Evolutionary conservation across 106 monocot species (phyloP), one percentile per base, ranked within the genome.

Genomic region (Dendrobium nobile): DNA sequence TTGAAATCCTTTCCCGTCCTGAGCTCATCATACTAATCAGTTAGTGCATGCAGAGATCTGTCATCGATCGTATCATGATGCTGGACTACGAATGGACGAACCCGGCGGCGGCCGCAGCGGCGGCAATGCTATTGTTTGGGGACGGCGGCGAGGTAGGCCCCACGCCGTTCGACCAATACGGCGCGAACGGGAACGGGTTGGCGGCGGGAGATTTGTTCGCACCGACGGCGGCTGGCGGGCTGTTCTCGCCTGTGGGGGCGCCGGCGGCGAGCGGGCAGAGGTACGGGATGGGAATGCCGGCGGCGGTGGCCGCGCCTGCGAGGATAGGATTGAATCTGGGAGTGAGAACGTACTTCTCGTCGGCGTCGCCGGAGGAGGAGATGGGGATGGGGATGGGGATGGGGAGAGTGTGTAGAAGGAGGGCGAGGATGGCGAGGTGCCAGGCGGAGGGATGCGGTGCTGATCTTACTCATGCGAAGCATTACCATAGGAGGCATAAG

Each of bases 401-500:
- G 26, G 22, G 75, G 44, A 77, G 88, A 40, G 81, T 73, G 37
- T 40, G 85, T 61, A 76, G 85, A 41, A 40, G 88, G 79, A 26
- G 88, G 82, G 42, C 79, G 10, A 47, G 81, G 61, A 77, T 75
- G 22, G 84, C 91, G 1, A 80, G 84, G 68, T 96, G 96, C 79
- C 96, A 96, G 80, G 96, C 87, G 9, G 96, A 96, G 59, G 85
- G 85, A 4, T 96, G 96, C 79, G 81, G 82, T 8, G 89, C 80
- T 15, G 90, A 96, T 54, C 91, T 96, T 65, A 81, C 89, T 7
- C 83, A 87, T 15, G 93, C 93, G 0, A 91, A 88, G 90, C 89
- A 86, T 37, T 96, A 96, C 81, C 85, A 96, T 82, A 83, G 93
- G 33, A 80, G 93, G 64, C 95, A 96, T 47, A 96, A 96, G 88